Conservation (phyloP, 371 early-diverging fungal genomes). For the Rhizomucor pusillus region DNA sequence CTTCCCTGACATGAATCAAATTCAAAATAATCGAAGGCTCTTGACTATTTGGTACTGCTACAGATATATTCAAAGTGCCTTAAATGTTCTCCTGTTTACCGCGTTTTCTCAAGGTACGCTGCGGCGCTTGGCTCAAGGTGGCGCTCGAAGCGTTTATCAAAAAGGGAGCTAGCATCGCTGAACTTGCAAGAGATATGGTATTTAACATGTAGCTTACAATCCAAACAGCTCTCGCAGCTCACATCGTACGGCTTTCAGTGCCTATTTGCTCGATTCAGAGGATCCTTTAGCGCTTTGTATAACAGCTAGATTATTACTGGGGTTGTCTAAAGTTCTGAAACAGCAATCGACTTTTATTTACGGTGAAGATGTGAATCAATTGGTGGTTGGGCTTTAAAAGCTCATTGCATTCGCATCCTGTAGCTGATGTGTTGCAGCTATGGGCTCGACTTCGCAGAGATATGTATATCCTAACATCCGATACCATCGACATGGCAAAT, state of each 20-base stretch:
- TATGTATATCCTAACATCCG: not conserved
- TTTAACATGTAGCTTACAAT: not conserved
- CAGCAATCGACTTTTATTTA: slow-evolving; percentile 4
- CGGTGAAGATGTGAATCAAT: not conserved
- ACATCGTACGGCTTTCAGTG: not conserved
- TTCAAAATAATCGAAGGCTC: not conserved
- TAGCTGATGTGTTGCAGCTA: slow-evolving; percentile 13
- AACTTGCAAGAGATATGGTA: slow-evolving; percentile 14
- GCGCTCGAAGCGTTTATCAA: slow-evolving; percentile 6
- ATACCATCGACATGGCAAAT: slow-evolving; percentile 4
- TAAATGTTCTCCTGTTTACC: not conserved
- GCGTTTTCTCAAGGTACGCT: slow-evolving; percentile 5
- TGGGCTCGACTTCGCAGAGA: slow-evolving; percentile 9
- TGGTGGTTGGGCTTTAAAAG: not conserved
- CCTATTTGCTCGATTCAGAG: not conserved
- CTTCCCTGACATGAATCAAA: not conserved
- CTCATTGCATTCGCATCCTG: not conserved
- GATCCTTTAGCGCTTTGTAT: slow-evolving; percentile 4
- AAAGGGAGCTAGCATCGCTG: slow-evolving; percentile 4
- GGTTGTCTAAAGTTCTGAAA: slow-evolving; percentile 1
- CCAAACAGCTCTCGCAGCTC: not conserved
- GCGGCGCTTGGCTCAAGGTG: slow-evolving; percentile 1
- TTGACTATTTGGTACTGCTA: slow-evolving; percentile 13
- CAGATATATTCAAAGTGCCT: too few relatives aligned
- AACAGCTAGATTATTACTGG: slow-evolving; percentile 5